Percentiles rank a stretch among this genome's conserved stretches.
Evolutionary conservation across 2,329 filamentous ascomycete genomes (phyloP).

Genomic region (Coniochaeta ligniaria): DNA sequence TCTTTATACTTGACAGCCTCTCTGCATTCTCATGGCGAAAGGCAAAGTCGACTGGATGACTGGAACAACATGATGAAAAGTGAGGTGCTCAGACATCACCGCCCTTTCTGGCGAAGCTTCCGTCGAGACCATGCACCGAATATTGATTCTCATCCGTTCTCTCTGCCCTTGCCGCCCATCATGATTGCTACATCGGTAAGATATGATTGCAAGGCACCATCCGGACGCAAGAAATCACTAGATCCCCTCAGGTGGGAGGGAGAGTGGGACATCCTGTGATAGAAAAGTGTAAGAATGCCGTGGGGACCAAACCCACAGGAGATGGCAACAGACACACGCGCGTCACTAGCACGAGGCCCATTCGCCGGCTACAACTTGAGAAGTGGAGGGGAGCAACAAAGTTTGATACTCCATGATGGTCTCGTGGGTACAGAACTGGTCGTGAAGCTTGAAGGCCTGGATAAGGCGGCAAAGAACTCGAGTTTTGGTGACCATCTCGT

Average conservation of each 20-base stretch:
- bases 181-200: neutral
- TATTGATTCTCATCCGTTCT: neutral
- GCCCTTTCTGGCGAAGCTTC: neutral
- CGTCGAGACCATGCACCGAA: neutral
- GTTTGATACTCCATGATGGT: neutral
- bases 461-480: neutral
- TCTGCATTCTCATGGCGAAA: neutral
- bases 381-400: neutral
- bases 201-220: neutral
- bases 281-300: neutral
- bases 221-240: neutral
- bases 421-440: neutral
- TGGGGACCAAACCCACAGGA: neutral
- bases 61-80: neutral
- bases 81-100: neutral
- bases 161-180: neutral
- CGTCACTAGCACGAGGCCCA: neutral
- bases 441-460: neutral
- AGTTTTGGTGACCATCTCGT: neutral
- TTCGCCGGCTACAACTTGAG: neutral
- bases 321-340: neutral
- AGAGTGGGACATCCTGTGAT: neutral
- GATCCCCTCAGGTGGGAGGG: neutral
- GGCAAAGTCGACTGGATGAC: neutral
- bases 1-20: neutral